Percentiles rank a stretch among this genome's conserved stretches.
These are phyloP conservation scores for Taphrina pruni DNA, from an alignment of 1,139 yeast species.

Conservation along the genomic window DNA sequence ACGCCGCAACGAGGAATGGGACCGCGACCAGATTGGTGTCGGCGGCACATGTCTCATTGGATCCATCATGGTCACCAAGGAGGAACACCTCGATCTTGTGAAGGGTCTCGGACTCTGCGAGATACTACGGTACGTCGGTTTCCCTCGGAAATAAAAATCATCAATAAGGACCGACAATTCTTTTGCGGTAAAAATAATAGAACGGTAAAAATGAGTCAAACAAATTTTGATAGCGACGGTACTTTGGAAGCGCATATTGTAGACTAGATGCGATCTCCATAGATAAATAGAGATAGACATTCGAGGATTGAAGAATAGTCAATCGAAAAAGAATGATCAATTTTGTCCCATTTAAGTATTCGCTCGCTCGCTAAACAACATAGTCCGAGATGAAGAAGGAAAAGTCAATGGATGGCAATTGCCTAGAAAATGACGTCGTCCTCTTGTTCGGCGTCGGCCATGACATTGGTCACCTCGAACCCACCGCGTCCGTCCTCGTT, in stretches of 20 bases:
- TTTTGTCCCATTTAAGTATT: background rate
- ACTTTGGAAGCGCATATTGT: no score
- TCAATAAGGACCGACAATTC: background rate
- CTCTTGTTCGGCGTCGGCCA: conserved; percentile 43
- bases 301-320: background rate
- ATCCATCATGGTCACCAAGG: conserved; percentile 28
- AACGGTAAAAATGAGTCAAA: background rate
- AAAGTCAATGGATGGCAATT: background rate
- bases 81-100: conserved; percentile 4
- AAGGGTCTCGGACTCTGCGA: background rate
- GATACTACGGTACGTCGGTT: conserved; percentile 19
- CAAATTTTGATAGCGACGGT: background rate
- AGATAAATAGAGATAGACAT: background rate
- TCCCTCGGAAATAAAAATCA: background rate
- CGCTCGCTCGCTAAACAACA: background rate
- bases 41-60: conserved; percentile 39
- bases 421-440: conserved; percentile 45
- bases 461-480: conserved; percentile 29
- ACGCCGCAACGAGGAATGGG: conserved; percentile 31
- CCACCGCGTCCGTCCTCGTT: conserved; percentile 5
- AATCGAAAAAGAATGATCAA: no score
- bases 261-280: no score
- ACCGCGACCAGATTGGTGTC: conserved; percentile 28
- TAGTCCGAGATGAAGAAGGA: no score
- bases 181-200: no score